phyloP scores from a whole-genome alignment of 1,284 basidiomycete species.

The Austroboletus niveus region DNA sequence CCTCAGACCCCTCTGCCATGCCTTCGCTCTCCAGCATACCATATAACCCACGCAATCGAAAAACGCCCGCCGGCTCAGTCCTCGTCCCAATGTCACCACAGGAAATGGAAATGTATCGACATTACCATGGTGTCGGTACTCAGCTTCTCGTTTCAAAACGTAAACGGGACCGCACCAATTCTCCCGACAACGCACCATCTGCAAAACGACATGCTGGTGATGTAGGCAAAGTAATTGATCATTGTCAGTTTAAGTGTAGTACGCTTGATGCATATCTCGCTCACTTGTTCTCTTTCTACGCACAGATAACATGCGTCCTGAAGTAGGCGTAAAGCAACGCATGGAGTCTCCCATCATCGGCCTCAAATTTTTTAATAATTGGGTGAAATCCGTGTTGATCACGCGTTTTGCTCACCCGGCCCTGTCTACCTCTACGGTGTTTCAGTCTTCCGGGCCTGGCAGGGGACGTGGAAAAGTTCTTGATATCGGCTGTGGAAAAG shows the following conservation, averaged over 20 bases:
- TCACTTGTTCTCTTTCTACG: not conserved
- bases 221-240: conserved; percentile 65
- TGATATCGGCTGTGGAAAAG: conserved; percentile 97
- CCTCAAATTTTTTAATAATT: conserved; percentile 98
- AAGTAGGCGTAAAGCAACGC: conserved; percentile 84
- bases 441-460: conserved; percentile 33
- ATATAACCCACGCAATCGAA: conserved; percentile 62
- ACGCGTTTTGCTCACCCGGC: conserved; percentile 77
- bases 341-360: conserved; percentile 95
- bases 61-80: conserved; percentile 59
- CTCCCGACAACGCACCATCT: conserved; percentile 42
- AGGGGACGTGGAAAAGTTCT: conserved; percentile 72
- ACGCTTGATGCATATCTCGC: not conserved
- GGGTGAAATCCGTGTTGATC: conserved; percentile 96
- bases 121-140: conserved; percentile 57
- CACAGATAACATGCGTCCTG: conserved; percentile 88
- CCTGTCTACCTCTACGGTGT: conserved; percentile 39
- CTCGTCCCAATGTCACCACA: conserved; percentile 60
- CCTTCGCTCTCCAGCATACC: conserved; percentile 41
- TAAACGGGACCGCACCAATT: conserved; percentile 48
- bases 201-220: conserved; percentile 59
- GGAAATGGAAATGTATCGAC: conserved; percentile 61
- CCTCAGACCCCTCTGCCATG: conserved; percentile 14
- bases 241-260: conserved; percentile 51
- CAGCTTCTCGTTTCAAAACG: conserved; percentile 53